These are phyloP conservation scores for Aspergillus chevalieri DNA, from an alignment of 2,329 filamentous ascomycete species.

Conservation along the genomic window DNA sequence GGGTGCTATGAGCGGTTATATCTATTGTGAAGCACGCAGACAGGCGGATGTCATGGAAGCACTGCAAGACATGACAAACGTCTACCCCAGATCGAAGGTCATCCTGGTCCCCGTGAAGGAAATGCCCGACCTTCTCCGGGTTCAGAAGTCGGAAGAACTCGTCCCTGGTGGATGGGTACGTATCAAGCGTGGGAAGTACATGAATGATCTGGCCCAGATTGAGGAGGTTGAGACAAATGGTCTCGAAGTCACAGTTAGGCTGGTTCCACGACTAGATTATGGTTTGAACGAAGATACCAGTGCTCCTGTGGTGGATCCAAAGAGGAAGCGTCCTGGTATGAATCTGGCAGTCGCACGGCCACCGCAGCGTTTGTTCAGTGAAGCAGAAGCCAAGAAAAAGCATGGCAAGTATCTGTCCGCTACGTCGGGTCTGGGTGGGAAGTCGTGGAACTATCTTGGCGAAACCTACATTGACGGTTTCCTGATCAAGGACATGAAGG, in stretches of 20 bases:
- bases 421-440: constrained; percentile 51
- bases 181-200: constrained; percentile 74
- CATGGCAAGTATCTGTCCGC: constrained; percentile 59
- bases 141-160: constrained; percentile 77
- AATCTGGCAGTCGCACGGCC: constrained; percentile 60
- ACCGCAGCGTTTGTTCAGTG: constrained; percentile 85
- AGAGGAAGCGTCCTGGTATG: constrained; percentile 66
- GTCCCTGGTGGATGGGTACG: constrained; percentile 89
- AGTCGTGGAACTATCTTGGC: constrained; percentile 75
- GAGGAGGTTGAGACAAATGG: constrained; percentile 90
- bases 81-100: constrained; percentile 82
- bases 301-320: constrained; percentile 52
- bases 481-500: constrained; percentile 86
- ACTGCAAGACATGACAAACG: constrained; percentile 76
- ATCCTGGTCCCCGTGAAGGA: constrained; percentile 91
- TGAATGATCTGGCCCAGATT: constrained; percentile 84
- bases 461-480: constrained; percentile 93
- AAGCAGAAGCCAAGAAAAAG: constrained; percentile 83
- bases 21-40: constrained; percentile 88
- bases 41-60: constrained; percentile 80
- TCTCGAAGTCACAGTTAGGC: constrained; percentile 75
- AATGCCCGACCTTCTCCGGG: constrained; percentile 91
- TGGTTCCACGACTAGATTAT: constrained; percentile 89
- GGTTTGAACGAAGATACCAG: constrained; percentile 73
- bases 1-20: constrained; percentile 81